Evolutionary conservation across 2,329 filamentous ascomycete genomes (phyloP), one percentile per base, ranked within the genome.

Genomic region (Arthrobotrys megalospora): DNA sequence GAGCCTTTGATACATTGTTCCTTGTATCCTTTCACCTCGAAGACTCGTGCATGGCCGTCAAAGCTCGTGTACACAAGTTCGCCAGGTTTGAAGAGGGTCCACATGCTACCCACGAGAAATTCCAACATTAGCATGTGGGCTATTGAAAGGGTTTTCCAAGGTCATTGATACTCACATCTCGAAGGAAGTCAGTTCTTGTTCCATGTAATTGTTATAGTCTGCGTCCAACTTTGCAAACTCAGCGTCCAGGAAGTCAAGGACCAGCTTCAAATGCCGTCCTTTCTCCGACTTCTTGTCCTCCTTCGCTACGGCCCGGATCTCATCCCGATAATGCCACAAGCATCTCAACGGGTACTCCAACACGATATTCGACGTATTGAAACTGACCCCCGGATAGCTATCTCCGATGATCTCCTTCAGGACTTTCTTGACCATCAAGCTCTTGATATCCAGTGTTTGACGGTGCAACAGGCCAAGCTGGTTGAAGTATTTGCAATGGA

Each of bases 1-100:
- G 85, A 85, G 38, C 84, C 85, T 1, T 82, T 80, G n/a, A 81
- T 81, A 11, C 70, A 32, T 14, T 81, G 79, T 47, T 84, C 84
- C 65, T 80, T 81, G 79, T 81, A 82, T 36, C 79, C 81, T 3
- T 71, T 48, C 6, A 84, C 76, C 28, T 81, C 82, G 73, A 82
- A 84, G 3, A 82, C 83, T 14, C 83, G 82, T 45, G 81, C 60
- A 52, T 83, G 85, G 7, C 84, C 86, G 66, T 85, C 83, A 77
- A 85, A 83, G 6, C 83, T 81, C 0, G 85, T 84, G 63, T 85
- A 84, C 1, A 88, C 81, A 4, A 84, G 83, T 52, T 82, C 84
- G 0, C 86, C 86, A 0, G 87, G 88, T 63, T 85, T 85, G 81
- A 88, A 88, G 32, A 89, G 85, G n/a, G 86, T 86, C 87, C 87